Percentiles rank a stretch among this genome's conserved stretches.
These are phyloP conservation scores for Podaxis sp. DNA, from an alignment of 768 basidiomycete species.

Conservation along the genomic window DNA sequence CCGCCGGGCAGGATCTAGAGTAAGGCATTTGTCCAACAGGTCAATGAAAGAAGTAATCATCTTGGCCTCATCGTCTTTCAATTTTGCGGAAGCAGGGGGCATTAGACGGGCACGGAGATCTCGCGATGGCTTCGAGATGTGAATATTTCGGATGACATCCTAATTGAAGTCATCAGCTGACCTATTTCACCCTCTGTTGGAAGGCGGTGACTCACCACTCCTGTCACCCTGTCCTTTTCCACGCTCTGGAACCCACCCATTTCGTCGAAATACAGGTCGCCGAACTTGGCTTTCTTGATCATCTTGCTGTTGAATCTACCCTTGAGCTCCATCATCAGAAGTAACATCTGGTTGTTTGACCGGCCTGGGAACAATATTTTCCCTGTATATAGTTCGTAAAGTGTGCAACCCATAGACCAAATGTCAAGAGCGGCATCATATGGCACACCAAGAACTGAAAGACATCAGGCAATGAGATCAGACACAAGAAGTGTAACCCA, in stretches of 20 bases:
- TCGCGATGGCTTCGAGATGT: slow-evolving; percentile 75
- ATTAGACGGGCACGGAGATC: slow-evolving; percentile 82
- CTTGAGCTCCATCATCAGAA: slow-evolving; percentile 97
- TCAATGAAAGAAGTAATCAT: slow-evolving; percentile 79
- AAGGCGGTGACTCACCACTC: slow-evolving; percentile 54
- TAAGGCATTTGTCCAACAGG: slow-evolving; percentile 85
- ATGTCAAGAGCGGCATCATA: slow-evolving; percentile 93
- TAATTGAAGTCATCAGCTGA: slow-evolving; percentile 28
- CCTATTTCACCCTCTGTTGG: background rate
- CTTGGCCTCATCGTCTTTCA: slow-evolving; percentile 88
- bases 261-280: slow-evolving; percentile 91
- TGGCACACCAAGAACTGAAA: slow-evolving; percentile 84
- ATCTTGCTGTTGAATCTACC: slow-evolving; percentile 90
- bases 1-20: slow-evolving; percentile 80
- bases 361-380: slow-evolving; percentile 97
- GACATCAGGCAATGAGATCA: slow-evolving; percentile 9
- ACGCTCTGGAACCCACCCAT: slow-evolving; percentile 81
- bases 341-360: slow-evolving; percentile 96
- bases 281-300: slow-evolving; percentile 94
- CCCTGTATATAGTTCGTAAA: slow-evolving; percentile 94
- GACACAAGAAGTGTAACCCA: slow-evolving; percentile 27
- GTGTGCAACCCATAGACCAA: slow-evolving; percentile 96
- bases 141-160: slow-evolving; percentile 79
- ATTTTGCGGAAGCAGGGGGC: slow-evolving; percentile 70
- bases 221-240: slow-evolving; percentile 81